These are phyloP conservation scores for Paramecium pentaurelia DNA, from an alignment of 73 alveolate genomes.

Conservation along the genomic window DNA sequence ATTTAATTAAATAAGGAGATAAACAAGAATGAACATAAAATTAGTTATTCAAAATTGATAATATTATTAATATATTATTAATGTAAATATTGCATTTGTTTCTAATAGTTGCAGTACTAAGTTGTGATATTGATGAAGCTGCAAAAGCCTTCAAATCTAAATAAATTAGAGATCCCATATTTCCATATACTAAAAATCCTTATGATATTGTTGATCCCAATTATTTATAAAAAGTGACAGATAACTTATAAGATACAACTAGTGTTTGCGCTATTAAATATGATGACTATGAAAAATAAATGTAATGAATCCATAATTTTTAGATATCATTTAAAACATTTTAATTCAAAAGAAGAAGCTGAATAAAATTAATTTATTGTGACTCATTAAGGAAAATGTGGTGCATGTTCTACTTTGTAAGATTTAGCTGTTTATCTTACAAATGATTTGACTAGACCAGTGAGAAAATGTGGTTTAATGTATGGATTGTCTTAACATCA, in stretches of 20 bases:
- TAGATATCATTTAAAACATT: conserved; percentile 33
- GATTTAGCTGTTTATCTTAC: conserved; percentile 60
- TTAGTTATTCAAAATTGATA: not conserved
- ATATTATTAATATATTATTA: not conserved
- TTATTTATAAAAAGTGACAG: not conserved
- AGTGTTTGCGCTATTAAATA: conserved; percentile 39
- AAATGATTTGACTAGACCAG: conserved; percentile 61
- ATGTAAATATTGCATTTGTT: not conserved
- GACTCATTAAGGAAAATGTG: conserved; percentile 65
- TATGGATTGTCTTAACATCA: not conserved
- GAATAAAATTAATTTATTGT: conserved; percentile 21
- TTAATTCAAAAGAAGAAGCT: conserved; percentile 27
- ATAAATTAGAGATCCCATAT: not conserved
- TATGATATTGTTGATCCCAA: not conserved
- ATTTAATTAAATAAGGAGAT: not conserved
- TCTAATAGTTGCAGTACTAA: not conserved
- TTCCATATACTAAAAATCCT: not conserved
- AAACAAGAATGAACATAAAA: not conserved
- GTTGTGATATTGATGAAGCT: conserved; percentile 36
- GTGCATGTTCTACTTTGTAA: conserved; percentile 60
- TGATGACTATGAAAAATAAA: not conserved
- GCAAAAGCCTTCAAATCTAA: not conserved
- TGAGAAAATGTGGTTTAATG: conserved; percentile 58
- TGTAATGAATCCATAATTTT: not conserved
- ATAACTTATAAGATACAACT: not conserved